These are phyloP conservation scores for Plasmodium chabaudi DNA, from an alignment of 169 alveolate genomes.

Conservation along the genomic window DNA sequence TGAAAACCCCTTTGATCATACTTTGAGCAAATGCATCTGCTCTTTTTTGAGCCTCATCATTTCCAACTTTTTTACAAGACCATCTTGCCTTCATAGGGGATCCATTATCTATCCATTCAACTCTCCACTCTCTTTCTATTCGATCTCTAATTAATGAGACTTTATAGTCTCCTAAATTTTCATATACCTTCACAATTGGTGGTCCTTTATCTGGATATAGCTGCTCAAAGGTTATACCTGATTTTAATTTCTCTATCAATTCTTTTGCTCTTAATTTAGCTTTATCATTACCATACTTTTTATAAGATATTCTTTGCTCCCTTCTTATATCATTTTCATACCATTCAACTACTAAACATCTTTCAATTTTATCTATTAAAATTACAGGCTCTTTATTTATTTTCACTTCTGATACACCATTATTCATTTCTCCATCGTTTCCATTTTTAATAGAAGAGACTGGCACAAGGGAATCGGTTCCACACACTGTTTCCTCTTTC, in stretches of 20 bases:
- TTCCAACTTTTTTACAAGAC: conserved; percentile 88
- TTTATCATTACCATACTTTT: conserved; percentile 87
- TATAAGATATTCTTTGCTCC: conserved; percentile 86
- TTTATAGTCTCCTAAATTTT: conserved; percentile 81
- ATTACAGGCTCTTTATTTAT: conserved; percentile 79
- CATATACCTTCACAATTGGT: conserved; percentile 83
- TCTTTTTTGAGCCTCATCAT: conserved; percentile 85
- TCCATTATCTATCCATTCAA: conserved; percentile 84
- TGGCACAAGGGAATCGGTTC: background rate
- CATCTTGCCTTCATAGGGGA: conserved; percentile 85
- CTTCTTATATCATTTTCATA: conserved; percentile 81
- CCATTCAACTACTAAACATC: conserved; percentile 87
- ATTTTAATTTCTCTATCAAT: conserved; percentile 78
- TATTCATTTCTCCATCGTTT: background rate
- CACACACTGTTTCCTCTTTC: background rate
- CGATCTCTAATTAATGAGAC: conserved; percentile 86
- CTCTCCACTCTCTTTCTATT: conserved; percentile 85
- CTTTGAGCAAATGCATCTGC: conserved; percentile 87
- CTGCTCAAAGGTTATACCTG: conserved; percentile 87
- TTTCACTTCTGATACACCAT: background rate
- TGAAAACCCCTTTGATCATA: conserved; percentile 83
- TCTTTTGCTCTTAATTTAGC: conserved; percentile 87
- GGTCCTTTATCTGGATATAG: conserved; percentile 88
- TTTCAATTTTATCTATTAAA: conserved; percentile 83
- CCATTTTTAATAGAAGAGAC: conserved; percentile 2